A percentile compares a stretch with the other conserved stretches of the same genome.
phyloP scores from a whole-genome alignment of 768 basidiomycete genomes.

The Gelatoporia subvermispora region DNA sequence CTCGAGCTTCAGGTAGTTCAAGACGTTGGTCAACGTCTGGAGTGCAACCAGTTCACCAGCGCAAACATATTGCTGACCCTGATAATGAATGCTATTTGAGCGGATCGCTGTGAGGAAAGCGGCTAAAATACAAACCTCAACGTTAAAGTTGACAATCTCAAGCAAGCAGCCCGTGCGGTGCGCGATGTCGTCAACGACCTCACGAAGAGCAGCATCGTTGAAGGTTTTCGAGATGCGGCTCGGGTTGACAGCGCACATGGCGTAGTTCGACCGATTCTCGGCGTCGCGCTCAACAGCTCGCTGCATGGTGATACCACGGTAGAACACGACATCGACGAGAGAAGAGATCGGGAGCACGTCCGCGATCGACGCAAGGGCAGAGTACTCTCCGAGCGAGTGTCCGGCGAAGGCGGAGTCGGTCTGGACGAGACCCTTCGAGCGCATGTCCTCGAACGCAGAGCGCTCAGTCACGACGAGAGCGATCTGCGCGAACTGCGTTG shows the following conservation, averaged over 20 bases:
- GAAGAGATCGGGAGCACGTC: constrained; percentile 94
- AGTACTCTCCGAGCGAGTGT: constrained; percentile 98
- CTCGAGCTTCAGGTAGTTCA: constrained; percentile 94
- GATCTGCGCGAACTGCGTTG: constrained; percentile 98
- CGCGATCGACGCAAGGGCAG: constrained; percentile 95
- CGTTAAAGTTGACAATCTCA: constrained; percentile 98
- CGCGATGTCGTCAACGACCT: constrained; percentile 91
- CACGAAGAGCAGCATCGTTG: constrained; percentile 91
- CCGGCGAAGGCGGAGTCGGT: constrained; percentile 91
- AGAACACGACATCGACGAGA: constrained; percentile 97
- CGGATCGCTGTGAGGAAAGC: background rate
- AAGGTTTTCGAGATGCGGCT: constrained; percentile 92
- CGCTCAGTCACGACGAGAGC: constrained; percentile 98
- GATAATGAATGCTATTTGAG: constrained; percentile 7
- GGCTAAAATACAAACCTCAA: constrained; percentile 54
- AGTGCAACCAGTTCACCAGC: constrained; percentile 93
- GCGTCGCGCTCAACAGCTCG: constrained; percentile 96
- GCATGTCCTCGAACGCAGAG: constrained; percentile 98
- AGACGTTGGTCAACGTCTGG: constrained; percentile 90
- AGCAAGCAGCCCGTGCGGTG: constrained; percentile 72
- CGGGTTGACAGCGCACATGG: constrained; percentile 99
- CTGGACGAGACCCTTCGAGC: constrained; percentile 92
- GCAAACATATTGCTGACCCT: constrained; percentile 99
- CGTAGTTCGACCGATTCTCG: constrained; percentile 91
- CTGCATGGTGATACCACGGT: constrained; percentile 99